A percentile compares a stretch with the other conserved stretches of the same genome.
Evolutionary conservation across 106 monocot genomes (phyloP).

Genomic region (Iris macrosiphon): DNA sequence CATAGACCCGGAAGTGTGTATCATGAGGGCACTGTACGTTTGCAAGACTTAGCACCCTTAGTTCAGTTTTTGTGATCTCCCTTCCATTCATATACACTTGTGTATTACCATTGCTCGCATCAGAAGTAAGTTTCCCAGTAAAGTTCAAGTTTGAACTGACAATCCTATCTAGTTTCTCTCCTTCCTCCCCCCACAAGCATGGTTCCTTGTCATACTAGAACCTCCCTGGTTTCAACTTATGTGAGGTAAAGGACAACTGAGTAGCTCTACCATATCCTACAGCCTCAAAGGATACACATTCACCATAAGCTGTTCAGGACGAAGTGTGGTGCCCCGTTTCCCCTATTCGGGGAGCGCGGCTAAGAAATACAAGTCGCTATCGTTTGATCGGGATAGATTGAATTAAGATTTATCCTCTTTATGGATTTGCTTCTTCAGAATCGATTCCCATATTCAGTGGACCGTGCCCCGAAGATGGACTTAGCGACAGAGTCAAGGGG

Average conservation of each 20-base stretch:
- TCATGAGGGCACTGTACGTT: conserved; percentile 84
- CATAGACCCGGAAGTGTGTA: conserved; percentile 97
- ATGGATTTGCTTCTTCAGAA: no score
- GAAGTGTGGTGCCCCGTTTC: no score
- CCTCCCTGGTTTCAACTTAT: conserved; percentile 84
- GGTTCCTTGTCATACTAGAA: conserved; percentile 99
- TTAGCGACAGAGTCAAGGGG: no score
- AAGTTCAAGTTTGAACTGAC: conserved; percentile 92
- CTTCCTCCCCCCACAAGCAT: conserved; percentile 96
- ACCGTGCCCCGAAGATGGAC: no score
- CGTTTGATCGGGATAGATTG: no score
- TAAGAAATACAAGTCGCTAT: no score
- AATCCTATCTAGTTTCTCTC: conserved; percentile 74
- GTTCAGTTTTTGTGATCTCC: conserved; percentile 83
- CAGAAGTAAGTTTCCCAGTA: conserved; percentile 55
- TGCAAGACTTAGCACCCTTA: conserved; percentile 74
- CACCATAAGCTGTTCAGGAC: conserved; percentile 82
- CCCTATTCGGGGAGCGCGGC: no score
- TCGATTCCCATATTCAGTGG: no score
- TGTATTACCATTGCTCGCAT: conserved; percentile 90
- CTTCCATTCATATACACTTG: conserved; percentile 87
- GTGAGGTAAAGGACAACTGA: conserved; percentile 71
- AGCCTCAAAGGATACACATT: conserved; percentile 66
- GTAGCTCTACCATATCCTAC: conserved; percentile 83
- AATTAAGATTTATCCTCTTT: no score